Evolutionary conservation across 768 basidiomycete genomes (phyloP).

Genomic region (Sporobolomyces roseus): DNA sequence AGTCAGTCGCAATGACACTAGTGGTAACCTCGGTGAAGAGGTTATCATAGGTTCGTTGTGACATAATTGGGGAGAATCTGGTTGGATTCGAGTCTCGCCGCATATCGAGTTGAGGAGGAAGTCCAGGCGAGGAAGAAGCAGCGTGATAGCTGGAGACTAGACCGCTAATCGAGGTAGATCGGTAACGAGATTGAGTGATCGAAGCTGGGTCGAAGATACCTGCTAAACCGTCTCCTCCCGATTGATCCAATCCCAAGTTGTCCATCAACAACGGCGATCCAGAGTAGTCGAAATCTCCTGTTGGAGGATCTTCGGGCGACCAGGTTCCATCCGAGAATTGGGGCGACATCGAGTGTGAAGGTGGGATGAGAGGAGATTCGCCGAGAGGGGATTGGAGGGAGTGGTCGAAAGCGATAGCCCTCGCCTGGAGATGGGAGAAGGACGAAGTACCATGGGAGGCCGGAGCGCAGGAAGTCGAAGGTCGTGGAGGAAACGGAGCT

Average conservation of each 20-base stretch:
- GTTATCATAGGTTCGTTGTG: slow-evolving; percentile 8
- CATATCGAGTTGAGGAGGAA: too few relatives aligned
- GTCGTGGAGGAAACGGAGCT: background rate
- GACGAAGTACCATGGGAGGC: background rate
- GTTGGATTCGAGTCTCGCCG: background rate
- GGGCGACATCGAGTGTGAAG: background rate
- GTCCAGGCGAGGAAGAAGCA: too few relatives aligned
- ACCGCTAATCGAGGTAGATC: too few relatives aligned
- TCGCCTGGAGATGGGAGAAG: background rate
- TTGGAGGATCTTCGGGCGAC: background rate
- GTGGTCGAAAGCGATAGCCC: background rate
- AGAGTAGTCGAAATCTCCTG: background rate
- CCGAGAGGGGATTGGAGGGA: slow-evolving; percentile 3
- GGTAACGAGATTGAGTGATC: too few relatives aligned
- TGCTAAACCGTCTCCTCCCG: too few relatives aligned
- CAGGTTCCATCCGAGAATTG: background rate
- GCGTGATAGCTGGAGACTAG: too few relatives aligned
- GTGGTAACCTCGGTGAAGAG: background rate
- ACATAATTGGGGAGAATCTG: slow-evolving; percentile 11
- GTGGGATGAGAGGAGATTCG: background rate
- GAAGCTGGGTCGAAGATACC: too few relatives aligned
- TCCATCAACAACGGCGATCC: background rate
- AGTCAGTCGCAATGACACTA: background rate
- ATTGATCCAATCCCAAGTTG: too few relatives aligned
- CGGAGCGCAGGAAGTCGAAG: background rate